A percentile compares a stretch with the other conserved stretches of the same genome.
These are phyloP conservation scores for Penicillium goetzii DNA, from an alignment of 495 filamentous ascomycete genomes.

Conservation along the genomic window DNA sequence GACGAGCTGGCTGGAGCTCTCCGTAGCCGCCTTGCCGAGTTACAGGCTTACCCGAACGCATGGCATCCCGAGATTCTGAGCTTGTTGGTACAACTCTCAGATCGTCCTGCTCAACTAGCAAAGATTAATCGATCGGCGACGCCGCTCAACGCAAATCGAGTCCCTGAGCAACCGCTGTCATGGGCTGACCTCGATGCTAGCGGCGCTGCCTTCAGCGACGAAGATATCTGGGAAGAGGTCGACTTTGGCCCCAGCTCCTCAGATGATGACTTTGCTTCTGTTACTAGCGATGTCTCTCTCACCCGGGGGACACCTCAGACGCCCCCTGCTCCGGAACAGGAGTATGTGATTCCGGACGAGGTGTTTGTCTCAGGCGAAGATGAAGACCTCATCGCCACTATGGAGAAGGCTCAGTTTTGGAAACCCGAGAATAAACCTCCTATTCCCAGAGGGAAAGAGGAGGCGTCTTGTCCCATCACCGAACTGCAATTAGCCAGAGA, in stretches of 20 bases:
- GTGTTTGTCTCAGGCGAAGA: slow-evolving; percentile 42
- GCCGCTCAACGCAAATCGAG: slow-evolving; percentile 42
- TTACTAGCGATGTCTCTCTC: slow-evolving; percentile 36
- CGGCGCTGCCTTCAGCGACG: slow-evolving; percentile 69
- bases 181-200: slow-evolving; percentile 78
- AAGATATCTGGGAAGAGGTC: slow-evolving; percentile 76
- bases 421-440: slow-evolving; percentile 41
- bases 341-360: slow-evolving; percentile 44
- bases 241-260: slow-evolving; percentile 72
- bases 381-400: slow-evolving; percentile 47
- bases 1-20: slow-evolving; percentile 84
- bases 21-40: slow-evolving; percentile 59
- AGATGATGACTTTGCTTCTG: slow-evolving; percentile 49
- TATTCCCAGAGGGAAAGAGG: slow-evolving; percentile 31
- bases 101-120: slow-evolving; percentile 74
- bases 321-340: slow-evolving; percentile 31
- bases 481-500: slow-evolving; percentile 80
- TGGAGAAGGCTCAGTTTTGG: slow-evolving; percentile 70
- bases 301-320: slow-evolving; percentile 29
- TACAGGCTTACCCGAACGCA: slow-evolving; percentile 55
- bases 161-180: slow-evolving; percentile 54
- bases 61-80: slow-evolving; percentile 80
- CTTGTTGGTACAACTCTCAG: slow-evolving; percentile 78
- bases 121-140: slow-evolving; percentile 62
- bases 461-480: slow-evolving; percentile 57